A percentile compares a stretch with the other conserved stretches of the same genome.
Conservation (phyloP, 768 basidiomycete genomes). For the Suillus cothurnatus region DNA sequence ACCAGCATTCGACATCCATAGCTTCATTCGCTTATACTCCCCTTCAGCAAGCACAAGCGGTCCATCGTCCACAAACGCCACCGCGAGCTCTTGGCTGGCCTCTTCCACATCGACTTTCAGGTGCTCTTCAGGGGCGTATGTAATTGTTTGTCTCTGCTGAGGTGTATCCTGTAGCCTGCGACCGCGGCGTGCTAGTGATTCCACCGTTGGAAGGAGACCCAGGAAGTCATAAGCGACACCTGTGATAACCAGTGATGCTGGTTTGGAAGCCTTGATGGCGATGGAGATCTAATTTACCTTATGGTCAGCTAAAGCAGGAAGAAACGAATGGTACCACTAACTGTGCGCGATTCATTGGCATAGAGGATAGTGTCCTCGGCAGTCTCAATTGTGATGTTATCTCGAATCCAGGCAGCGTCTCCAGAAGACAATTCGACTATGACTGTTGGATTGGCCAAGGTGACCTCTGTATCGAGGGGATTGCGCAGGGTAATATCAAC, state of each 20-base stretch:
- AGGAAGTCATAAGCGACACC: constrained; percentile 71
- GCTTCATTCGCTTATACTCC: constrained; percentile 54
- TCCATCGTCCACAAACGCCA: constrained; percentile 56
- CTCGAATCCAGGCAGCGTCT: constrained; percentile 34
- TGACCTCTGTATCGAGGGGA: constrained; percentile 75
- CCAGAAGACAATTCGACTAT: constrained; percentile 42
- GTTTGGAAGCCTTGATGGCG: constrained; percentile 52
- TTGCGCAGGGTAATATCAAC: constrained; percentile 71
- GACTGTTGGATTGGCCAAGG: constrained; percentile 61
- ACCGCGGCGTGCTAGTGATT: constrained; percentile 72
- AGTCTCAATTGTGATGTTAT: constrained; percentile 57
- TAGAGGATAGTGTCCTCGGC: constrained; percentile 63
- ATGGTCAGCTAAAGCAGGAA: constrained; percentile 4
- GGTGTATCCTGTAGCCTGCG: constrained; percentile 75
- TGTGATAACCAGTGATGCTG: constrained; percentile 57
- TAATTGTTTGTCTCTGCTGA: constrained; percentile 63
- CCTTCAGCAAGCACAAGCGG: constrained; percentile 63
- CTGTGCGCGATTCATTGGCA: constrained; percentile 65
- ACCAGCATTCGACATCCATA: constrained; percentile 74
- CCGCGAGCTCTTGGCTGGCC: constrained; percentile 63
- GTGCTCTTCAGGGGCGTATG: constrained; percentile 70
- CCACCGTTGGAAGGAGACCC: constrained; percentile 65
- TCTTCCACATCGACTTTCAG: constrained; percentile 65
- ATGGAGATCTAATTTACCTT: constrained; percentile 55
- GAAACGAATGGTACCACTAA: constrained; percentile 34